phyloP scores from a whole-genome alignment of 2,329 filamentous ascomycete genomes.

The Clonostachys solani region DNA sequence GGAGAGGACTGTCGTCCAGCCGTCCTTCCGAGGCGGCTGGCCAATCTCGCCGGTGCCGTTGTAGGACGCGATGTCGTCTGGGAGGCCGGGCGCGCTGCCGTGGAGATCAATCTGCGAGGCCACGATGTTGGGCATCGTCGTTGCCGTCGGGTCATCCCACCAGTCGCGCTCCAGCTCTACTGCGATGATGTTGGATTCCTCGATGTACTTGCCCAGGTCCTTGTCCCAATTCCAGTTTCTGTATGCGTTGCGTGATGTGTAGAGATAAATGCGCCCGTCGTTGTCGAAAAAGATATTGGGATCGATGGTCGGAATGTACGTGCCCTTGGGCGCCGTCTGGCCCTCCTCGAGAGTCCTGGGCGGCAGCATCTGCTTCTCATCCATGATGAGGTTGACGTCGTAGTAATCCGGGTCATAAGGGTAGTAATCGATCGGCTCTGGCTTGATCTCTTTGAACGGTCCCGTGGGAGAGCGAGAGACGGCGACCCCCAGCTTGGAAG shows the following conservation, averaged over 20 bases:
- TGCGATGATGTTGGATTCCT: slow-evolving; percentile 29
- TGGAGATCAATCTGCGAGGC: slow-evolving; percentile 19
- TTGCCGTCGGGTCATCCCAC: slow-evolving; percentile 25
- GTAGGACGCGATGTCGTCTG: slow-evolving; percentile 22
- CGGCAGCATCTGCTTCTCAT: slow-evolving; percentile 24
- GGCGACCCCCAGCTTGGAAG: slow-evolving; percentile 26
- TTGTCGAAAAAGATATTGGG: slow-evolving; percentile 41
- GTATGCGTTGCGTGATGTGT: slow-evolving; percentile 26
- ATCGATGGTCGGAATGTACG: slow-evolving; percentile 34
- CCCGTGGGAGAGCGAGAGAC: slow-evolving; percentile 25
- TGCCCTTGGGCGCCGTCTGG: slow-evolving; percentile 21
- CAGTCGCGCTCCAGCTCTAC: slow-evolving; percentile 24
- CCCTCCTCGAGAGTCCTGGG: slow-evolving; percentile 18
- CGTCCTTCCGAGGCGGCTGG: slow-evolving; percentile 23
- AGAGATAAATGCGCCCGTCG: slow-evolving; percentile 26
- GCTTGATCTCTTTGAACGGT: slow-evolving; percentile 22
- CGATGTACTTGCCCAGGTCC: slow-evolving; percentile 23
- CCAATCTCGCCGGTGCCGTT: slow-evolving; percentile 27
- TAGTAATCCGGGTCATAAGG: slow-evolving; percentile 26
- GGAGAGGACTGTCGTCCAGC: slow-evolving; percentile 28
- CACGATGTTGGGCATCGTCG: slow-evolving; percentile 24
- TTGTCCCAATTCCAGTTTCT: slow-evolving; percentile 30
- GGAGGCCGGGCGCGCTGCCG: slow-evolving; percentile 15
- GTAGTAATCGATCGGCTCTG: slow-evolving; percentile 24
- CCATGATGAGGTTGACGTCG: slow-evolving; percentile 30